Base-by-base conservation (phyloP, 495 filamentous ascomycete species). In the Amorphotheca resinae region DNA sequence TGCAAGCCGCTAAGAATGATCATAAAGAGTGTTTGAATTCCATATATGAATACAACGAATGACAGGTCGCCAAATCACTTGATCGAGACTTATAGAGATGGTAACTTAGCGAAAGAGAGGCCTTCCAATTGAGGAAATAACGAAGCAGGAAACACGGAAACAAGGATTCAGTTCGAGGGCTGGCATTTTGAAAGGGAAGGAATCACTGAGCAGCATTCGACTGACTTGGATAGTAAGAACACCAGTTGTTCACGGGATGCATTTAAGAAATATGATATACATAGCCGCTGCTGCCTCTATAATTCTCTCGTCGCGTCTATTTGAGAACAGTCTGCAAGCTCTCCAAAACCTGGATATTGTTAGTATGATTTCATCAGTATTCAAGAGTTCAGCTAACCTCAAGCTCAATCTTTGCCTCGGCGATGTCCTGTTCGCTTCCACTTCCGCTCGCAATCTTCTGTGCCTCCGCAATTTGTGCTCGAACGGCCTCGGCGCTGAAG, bases 351-450 rank as follows among this genome's bases (percentile, higher is more conserved):
- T 82, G 44, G 59, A 33, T 14, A 48, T 28, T n/a, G 15, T 41
- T 58, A 48, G 42, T 38, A 16, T 16, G 31, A 20, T 11, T 23
- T 39, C 18, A 44, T 9, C 2, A 14, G 3, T 21, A 7, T 12
- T 6, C 11, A 15, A 15, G 26, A 2, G 1, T 16, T 23, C 17
- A 38, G 54, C 71, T 49, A 68, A 95, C 91, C 83, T 96, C 91
- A 50, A 99, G 67, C 72, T 99, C 93, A 61, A 96, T 85, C 74
- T 91, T 95, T 44, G 91, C 91, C 76, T 96, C 91, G 44, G 87
- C 88, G 64, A 95, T 84, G 59, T 99, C 91, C 67, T 87, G 82
- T 76, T 96, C 91, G 62, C 87, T 95, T 55, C 91, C 91, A 58
- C 72, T 76, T 53, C 91, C 91, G 59, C 67, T 72, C 46, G 82